Evolutionary conservation across 2,329 filamentous ascomycete genomes (phyloP).

Genomic region (Calonectria pteridis): DNA sequence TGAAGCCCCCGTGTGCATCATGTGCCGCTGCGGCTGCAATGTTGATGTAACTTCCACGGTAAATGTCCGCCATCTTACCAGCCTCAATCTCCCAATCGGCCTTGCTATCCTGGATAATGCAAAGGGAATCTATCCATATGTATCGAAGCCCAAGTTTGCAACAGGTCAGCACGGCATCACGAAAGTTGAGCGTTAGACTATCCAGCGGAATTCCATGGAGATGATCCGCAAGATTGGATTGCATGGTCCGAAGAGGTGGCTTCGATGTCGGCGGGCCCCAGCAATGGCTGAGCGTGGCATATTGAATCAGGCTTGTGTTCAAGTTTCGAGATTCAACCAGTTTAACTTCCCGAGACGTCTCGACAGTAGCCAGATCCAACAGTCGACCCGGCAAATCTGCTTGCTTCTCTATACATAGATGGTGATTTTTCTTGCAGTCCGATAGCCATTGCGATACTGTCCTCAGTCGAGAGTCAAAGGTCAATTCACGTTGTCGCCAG

Average conservation of each 20-base stretch:
- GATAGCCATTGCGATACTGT: neutral
- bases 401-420: neutral
- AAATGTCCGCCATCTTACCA: neutral
- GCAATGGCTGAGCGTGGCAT: neutral
- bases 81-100: neutral
- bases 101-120: neutral
- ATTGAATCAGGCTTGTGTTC: neutral
- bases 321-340: neutral
- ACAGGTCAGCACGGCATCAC: neutral
- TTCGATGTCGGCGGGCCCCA: neutral
- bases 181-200: neutral
- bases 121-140: neutral
- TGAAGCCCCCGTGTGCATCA: neutral
- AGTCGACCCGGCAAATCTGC: neutral
- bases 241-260: neutral
- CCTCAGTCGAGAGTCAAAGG: neutral
- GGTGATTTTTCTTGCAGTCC: neutral
- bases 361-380: neutral
- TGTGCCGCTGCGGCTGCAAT: neutral
- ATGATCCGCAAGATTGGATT: neutral
- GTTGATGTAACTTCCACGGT: neutral
- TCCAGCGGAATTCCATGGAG: neutral
- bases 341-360: neutral
- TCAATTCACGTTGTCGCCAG: neutral
- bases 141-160: neutral